Evolutionary conservation across 768 basidiomycete genomes (phyloP).

Genomic region (Cyclocybe cylindracea): DNA sequence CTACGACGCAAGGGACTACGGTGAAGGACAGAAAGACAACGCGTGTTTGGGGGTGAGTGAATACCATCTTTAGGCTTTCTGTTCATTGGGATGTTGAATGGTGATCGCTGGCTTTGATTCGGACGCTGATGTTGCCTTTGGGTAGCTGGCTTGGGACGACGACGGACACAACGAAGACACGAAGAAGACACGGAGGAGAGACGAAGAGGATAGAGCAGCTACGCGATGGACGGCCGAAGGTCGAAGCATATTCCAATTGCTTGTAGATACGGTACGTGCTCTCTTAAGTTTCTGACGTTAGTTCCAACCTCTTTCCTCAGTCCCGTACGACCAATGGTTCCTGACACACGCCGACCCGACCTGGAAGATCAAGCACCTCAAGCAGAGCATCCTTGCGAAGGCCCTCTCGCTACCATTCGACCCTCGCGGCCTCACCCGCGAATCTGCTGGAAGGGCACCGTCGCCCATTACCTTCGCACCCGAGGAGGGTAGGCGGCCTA

Average conservation of each 20-base stretch:
- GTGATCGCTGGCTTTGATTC: no score
- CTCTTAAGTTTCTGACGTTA: slow-evolving; percentile 4
- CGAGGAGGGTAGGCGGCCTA: slow-evolving; percentile 37
- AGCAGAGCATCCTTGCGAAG: slow-evolving; percentile 62
- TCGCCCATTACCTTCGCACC: slow-evolving; percentile 75
- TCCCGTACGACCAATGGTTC: slow-evolving; percentile 78
- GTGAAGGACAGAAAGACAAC: no score
- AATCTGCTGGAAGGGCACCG: slow-evolving; percentile 39
- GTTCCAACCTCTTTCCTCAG: slow-evolving; percentile 28
- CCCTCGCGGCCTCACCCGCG: slow-evolving; percentile 18
- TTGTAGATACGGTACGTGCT: slow-evolving; percentile 55
- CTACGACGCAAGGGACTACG: no score
- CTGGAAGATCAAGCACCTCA: slow-evolving; percentile 65
- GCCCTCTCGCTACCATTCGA: slow-evolving; percentile 42
- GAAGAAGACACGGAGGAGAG: not conserved
- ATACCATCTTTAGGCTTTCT: no score
- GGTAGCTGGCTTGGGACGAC: no score
- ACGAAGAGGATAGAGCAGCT: no score
- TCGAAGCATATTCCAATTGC: slow-evolving; percentile 40
- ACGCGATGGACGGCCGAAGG: slow-evolving; percentile 1
- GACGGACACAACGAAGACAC: no score
- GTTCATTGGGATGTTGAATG: no score
- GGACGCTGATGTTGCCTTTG: no score
- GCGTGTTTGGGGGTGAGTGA: no score
- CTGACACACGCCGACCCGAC: slow-evolving; percentile 61